phyloP scores from a whole-genome alignment of 768 basidiomycete species.

The Agrocybe praecox region DNA sequence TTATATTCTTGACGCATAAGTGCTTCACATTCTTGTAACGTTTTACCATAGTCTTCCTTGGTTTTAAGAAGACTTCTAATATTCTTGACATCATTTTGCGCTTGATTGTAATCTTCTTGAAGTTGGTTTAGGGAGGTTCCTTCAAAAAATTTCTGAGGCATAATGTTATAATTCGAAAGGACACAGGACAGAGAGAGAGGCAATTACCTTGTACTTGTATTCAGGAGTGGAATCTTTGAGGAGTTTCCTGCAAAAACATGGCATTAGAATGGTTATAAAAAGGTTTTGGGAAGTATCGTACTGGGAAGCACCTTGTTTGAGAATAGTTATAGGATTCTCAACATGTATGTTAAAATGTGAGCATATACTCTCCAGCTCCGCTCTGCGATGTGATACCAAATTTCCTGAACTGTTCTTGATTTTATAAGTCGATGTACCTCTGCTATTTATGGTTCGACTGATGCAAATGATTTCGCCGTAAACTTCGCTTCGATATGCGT shows the following conservation, averaged over 20 bases:
- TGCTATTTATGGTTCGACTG: constrained; percentile 1
- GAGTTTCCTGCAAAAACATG: background rate
- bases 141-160: background rate
- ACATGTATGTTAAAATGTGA: constrained; percentile 8
- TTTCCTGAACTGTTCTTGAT: constrained; percentile 1
- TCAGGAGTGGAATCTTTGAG: constrained; percentile 4
- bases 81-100: background rate
- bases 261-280: background rate
- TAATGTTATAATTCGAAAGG: background rate
- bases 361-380: constrained; percentile 6
- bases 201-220: constrained; percentile 4
- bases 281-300: background rate
- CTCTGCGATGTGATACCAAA: constrained; percentile 1
- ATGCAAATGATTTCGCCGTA: constrained; percentile 8
- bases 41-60: background rate
- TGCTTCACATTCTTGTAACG: background rate
- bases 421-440: constrained; percentile 8
- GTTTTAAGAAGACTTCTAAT: background rate
- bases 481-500: constrained; percentile 1
- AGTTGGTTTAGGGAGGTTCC: constrained; percentile 2
- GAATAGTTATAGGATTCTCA: constrained; percentile 13
- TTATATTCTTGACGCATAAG: background rate
- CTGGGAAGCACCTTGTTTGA: constrained; percentile 9
- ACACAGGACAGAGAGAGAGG: background rate
- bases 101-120: constrained; percentile 2